Evolutionary conservation across 441 rosid genomes (phyloP).

Genomic region (Gossypium aridum): DNA sequence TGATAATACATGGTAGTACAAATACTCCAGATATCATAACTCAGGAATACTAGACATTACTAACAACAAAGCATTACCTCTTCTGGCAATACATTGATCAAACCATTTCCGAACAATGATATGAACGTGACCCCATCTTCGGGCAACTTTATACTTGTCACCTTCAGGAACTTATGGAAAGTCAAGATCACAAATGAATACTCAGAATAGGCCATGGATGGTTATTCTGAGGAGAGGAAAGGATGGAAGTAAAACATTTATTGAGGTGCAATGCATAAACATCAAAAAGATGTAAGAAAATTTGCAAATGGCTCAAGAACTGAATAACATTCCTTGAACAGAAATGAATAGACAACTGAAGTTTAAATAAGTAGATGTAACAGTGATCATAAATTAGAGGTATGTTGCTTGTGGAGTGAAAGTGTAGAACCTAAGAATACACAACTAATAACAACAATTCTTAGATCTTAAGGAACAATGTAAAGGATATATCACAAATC

Average conservation of each 20-base stretch:
- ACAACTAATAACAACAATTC: constrained; percentile 3
- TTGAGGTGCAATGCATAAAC: neutral
- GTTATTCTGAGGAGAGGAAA: neutral
- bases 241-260: neutral
- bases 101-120: constrained; percentile 88
- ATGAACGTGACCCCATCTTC: constrained; percentile 84
- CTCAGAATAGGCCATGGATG: neutral
- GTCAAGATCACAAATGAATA: constrained; percentile 46
- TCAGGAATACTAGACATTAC: constrained; percentile 11
- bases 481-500: constrained; percentile 91
- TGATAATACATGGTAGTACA: neutral
- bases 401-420: neutral
- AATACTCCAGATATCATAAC: constrained; percentile 9
- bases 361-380: neutral
- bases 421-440: neutral
- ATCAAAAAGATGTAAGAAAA: neutral
- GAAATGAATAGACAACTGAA: neutral
- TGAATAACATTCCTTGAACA: neutral
- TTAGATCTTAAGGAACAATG: constrained; percentile 14
- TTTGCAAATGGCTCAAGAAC: neutral
- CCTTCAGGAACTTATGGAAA: constrained; percentile 74
- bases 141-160: constrained; percentile 91
- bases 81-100: constrained; percentile 74
- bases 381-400: neutral
- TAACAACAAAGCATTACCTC: constrained; percentile 46